Evolutionary conservation across 2,329 filamentous ascomycete species (phyloP), one percentile per base, ranked within the genome.

Genomic region (Fusarium stilboides): DNA sequence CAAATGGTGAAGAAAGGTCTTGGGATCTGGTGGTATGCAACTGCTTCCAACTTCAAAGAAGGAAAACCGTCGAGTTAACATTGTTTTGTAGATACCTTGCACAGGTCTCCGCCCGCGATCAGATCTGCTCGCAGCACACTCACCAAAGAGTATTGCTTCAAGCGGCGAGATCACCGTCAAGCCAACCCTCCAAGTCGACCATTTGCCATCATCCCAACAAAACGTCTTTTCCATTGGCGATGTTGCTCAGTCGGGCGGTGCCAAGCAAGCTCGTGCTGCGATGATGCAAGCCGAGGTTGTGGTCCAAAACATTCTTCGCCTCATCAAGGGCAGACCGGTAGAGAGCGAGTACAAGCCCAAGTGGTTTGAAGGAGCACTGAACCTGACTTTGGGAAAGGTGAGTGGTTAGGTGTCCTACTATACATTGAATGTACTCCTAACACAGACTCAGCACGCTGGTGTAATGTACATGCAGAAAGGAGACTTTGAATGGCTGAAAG

Each of bases 71-170:
- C 28, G 10, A 31, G 3, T 31, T 37, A 2, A 46, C n/a, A 4
- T 22, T 3, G 15, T 2, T 2, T 1, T 10, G 0, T 4, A 71
- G 69, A 70, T 72, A 8, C 69, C 56, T 2, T 71, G 69, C 8
- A 71, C 62, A 5, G 69, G 69, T 0, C 53, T 68, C 0, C 62
- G 49, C 0, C 69, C 69, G 8, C 58, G 55, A 17, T 67, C 69
- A 1, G 52, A 57, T 1, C 15, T 71, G 0, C 3, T 71, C 0
- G 14, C 31, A 0, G 1, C 17, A 0, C 49, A 46, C 12, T 51
- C 62, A 0, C 58, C 58, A 0, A 43, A 59, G 6, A 71, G 69
- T 0, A 65, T 71, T 0, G 49, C 55, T 1, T 5, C 57, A 0
- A 69, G 22, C 1, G 67, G 62, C 0, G 67, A 70, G 12, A 57